These are phyloP conservation scores for Trichoderma sp. DNA, from an alignment of 2,329 filamentous ascomycete genomes.

Conservation along the genomic window DNA sequence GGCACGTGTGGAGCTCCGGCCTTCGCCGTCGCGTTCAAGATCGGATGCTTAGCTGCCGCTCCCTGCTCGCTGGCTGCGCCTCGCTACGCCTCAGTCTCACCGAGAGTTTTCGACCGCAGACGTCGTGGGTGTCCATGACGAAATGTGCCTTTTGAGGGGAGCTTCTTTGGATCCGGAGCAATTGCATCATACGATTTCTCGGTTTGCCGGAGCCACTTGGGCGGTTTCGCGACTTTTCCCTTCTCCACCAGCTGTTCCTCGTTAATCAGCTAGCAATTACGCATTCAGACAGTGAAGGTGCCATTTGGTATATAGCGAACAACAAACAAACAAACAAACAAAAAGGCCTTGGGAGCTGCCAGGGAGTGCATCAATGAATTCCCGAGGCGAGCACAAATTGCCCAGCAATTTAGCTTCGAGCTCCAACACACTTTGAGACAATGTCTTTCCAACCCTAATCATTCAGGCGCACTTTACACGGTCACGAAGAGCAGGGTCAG, in stretches of 20 bases:
- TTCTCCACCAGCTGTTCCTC: background rate
- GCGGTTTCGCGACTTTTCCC: background rate
- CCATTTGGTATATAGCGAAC: background rate
- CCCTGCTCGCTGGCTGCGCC: constrained; percentile 15
- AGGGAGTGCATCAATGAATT: background rate
- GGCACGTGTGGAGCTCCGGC: constrained; percentile 8
- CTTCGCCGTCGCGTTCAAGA: constrained; percentile 16
- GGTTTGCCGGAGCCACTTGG: background rate
- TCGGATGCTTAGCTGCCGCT: constrained; percentile 3
- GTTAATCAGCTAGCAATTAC: background rate
- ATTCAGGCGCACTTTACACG: background rate
- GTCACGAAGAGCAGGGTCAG: background rate
- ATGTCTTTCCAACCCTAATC: background rate
- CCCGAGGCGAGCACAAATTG: background rate
- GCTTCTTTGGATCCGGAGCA: background rate
- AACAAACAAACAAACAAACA: background rate
- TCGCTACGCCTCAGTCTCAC: constrained; percentile 18
- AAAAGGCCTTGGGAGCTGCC: background rate
- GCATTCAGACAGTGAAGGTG: background rate
- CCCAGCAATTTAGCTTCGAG: background rate
- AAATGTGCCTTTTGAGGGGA: background rate
- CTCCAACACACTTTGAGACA: background rate
- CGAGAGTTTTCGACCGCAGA: constrained; percentile 1
- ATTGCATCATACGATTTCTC: constrained; percentile 8
- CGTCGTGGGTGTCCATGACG: constrained; percentile 6